Evolutionary conservation across 805 yeast genomes (phyloP), one percentile per base, ranked within the genome.

Genomic region (Ogataea corticis): DNA sequence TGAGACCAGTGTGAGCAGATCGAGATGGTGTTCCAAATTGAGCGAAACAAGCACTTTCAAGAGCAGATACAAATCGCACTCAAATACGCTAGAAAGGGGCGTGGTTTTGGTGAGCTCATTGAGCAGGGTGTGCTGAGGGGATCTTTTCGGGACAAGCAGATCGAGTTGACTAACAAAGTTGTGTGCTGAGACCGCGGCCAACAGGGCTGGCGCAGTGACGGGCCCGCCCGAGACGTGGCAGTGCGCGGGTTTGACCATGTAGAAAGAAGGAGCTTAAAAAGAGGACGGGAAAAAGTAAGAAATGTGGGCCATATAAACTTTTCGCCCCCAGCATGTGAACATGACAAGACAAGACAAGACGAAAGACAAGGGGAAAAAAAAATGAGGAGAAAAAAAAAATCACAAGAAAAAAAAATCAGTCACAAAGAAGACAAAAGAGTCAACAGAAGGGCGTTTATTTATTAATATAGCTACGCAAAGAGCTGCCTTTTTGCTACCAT

Each of bases 141-240:
- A 28, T 13, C 11, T 13, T 30, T 42, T 38, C 11, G 57, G 50
- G 10, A 54, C 33, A 23, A 59, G 3, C 2, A 64, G 10, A 15
- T 57, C 62, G 7, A 65, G n/a, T 40, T 49, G 43, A 35, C 58
- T 58, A 7, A 59, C 51, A 44, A 63, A 67, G 36, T 62, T 61
- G 38, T 65, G 70, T 5, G 29, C 29, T 10, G 31, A 36, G 2
- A 66, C 34, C 38, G 28, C 14, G 18, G 12, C 4, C 25, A n/a
- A n/a, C 4, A 50, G 7, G 28, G 23, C 13, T 9, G 3, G 13
- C 14, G 39, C 6, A 33, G n/a, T 18, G 6, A 14, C 15, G 5
- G 17, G 11, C 11, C 59, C 58, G 11, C 51, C 46, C 13, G 19
- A 27, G 10, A 58, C 57, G 19, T 51, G 52, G 44, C 63, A 58